These are phyloP conservation scores for Brachypodium distachyon DNA, from an alignment of 202 grass and related monocot species.

Conservation along the genomic window DNA sequence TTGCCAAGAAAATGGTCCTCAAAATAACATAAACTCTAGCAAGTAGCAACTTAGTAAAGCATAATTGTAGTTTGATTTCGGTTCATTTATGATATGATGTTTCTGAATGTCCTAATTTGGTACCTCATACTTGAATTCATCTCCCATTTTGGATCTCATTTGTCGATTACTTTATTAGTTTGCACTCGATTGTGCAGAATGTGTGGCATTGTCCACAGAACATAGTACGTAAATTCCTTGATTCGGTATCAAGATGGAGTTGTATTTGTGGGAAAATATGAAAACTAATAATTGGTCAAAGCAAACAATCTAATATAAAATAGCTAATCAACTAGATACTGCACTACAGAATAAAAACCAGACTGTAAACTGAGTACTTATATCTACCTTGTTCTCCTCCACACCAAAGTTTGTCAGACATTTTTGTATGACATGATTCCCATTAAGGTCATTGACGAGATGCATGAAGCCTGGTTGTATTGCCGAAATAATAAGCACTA, in stretches of 20 bases:
- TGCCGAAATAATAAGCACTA: conserved; percentile 46
- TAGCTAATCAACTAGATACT: not conserved
- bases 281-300: not conserved
- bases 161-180: not conserved
- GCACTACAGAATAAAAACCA: not conserved
- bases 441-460: conserved; percentile 81
- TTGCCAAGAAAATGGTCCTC: not conserved
- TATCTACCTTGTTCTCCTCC: conserved; percentile 71
- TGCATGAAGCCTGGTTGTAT: conserved; percentile 55
- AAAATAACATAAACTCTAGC: not conserved
- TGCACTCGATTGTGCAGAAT: not conserved
- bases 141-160: not conserved
- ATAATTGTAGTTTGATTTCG: not conserved
- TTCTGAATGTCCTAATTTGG: not conserved
- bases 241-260: not conserved
- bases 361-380: not conserved
- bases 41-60: not conserved
- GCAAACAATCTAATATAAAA: not conserved
- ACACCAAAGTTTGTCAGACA: conserved; percentile 50
- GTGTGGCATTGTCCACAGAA: not conserved
- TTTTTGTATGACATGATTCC: conserved; percentile 79
- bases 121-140: not conserved
- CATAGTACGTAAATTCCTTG: not conserved
- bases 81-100: not conserved
- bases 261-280: not conserved